Evolutionary conservation across 306 rosid species (phyloP).

Genomic region (Vigna unguiculata): DNA sequence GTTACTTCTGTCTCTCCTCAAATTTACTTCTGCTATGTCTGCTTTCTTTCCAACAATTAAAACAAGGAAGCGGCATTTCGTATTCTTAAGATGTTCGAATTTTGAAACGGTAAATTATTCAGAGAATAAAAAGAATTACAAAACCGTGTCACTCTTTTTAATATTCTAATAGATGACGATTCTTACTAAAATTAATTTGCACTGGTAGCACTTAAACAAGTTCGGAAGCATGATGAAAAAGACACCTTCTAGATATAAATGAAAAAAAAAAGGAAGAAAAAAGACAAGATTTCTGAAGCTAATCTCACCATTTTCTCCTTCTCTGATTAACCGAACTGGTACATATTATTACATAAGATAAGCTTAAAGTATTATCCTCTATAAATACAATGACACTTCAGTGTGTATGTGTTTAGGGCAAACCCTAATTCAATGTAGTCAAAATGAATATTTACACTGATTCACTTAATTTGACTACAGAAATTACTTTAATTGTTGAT

Average conservation of each 20-base stretch:
- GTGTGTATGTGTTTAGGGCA: not conserved
- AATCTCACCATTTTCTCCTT: not conserved
- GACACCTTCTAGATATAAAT: no score
- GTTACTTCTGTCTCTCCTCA: no score
- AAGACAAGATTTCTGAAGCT: not conserved
- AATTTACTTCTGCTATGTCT: no score
- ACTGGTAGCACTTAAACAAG: not conserved
- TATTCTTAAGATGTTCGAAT: not conserved
- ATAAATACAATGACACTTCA: not conserved
- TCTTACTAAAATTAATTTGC: not conserved
- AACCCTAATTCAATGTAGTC: not conserved
- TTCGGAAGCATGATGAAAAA: no score
- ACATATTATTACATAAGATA: not conserved
- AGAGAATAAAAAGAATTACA: not conserved
- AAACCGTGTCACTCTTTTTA: no score
- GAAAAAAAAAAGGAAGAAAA: not conserved
- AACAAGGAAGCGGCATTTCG: not conserved
- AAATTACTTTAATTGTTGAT: constrained; percentile 29
- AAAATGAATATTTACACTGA: constrained; percentile 4
- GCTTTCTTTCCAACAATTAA: not conserved
- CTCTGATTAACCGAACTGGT: not conserved
- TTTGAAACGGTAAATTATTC: not conserved
- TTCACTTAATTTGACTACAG: constrained; percentile 1
- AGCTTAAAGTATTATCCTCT: not conserved
- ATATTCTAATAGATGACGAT: no score